Base-by-base conservation (phyloP, 192 early-diverging fungal species). In the Entophlyctis helioformis region DNA sequence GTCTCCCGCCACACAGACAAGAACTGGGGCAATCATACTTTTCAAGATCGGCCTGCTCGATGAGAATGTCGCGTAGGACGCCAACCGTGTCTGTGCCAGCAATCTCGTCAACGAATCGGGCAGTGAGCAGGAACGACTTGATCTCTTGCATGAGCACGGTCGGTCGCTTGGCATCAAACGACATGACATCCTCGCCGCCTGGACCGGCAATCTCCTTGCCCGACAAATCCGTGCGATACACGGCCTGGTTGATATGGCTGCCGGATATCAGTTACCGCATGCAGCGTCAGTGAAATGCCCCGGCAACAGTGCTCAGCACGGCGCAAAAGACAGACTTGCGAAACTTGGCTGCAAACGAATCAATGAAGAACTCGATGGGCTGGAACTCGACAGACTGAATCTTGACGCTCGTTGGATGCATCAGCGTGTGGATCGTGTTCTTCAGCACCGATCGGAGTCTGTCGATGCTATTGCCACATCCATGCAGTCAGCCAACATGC, bases 301-400 rank as follows among this genome's bases (percentile, higher is more conserved):
- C 10, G 42, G 13, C 22, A 27, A 44, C 20, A 44, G 10, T 9
- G 22, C 25, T 21, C 13, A 21, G 8, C 8, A 18, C 8, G 39
- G 13, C 10, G 7, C 7, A 40, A 5, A 37, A 21, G 21, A 36
- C 46, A 11, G 42, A 50, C 44, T 19, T 39, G n/a, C 31, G 11
- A 32, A 59, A 53, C 34, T 51, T 47, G 6, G 52, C 49, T 12
- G 40, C 50, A 21, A 64, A 25, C 1, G 32, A 22, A 23, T 64
- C 62, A 12, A 64, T 33, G 36, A 59, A 64, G 44, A 64, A 64
- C 39, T 64, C 62, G 44, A 64, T 54, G 3, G 62, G 62, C 15
- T 64, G 51, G 33, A 64, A 64, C 28, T 57, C 62, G 3, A 50
- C 53, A 26, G 58, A 48, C 15, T 48, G 32, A n/a, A 64, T 32